Evolutionary conservation across 2,329 filamentous ascomycete genomes (phyloP).

Genomic region (Gliomastix tumulicola): DNA sequence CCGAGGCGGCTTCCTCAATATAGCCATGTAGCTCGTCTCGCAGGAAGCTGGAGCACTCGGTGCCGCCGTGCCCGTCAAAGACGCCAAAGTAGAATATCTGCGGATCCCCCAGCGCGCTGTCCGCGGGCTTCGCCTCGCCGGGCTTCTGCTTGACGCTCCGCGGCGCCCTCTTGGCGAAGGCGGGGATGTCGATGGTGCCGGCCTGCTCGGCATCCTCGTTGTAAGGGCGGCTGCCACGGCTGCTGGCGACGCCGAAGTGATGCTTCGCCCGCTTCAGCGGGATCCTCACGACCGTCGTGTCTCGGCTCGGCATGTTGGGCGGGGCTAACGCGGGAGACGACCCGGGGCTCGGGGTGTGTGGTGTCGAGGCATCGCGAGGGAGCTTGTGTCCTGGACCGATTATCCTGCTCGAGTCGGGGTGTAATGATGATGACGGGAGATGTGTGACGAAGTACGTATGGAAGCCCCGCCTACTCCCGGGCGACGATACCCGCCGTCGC

Average conservation of each 20-base stretch:
- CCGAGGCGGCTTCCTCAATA: constrained; percentile 71
- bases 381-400: constrained; percentile 73
- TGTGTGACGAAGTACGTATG: constrained; percentile 98
- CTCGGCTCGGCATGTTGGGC: constrained; percentile 55
- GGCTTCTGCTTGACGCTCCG: constrained; percentile 48
- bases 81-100: constrained; percentile 97
- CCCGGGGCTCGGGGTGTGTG: constrained; percentile 55
- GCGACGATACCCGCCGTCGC: too few species aligned
- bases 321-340: constrained; percentile 52
- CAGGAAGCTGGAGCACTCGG: constrained; percentile 81
- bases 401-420: constrained; percentile 69
- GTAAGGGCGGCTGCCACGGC: constrained; percentile 75
- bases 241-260: constrained; percentile 78
- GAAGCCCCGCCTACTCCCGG: constrained; percentile 62
- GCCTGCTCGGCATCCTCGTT: constrained; percentile 96
- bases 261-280: constrained; percentile 91
- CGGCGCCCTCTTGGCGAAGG: constrained; percentile 80
- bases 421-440: constrained; percentile 84
- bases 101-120: constrained; percentile 77
- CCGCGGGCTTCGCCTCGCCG: constrained; percentile 61
- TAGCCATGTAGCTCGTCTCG: constrained; percentile 81
- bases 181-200: constrained; percentile 85
- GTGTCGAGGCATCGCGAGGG: constrained; percentile 75
- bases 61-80: constrained; percentile 92
- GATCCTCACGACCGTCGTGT: constrained; percentile 91